Evolutionary conservation across 441 rosid genomes (phyloP).

Genomic region (Populus trichocarpa): DNA sequence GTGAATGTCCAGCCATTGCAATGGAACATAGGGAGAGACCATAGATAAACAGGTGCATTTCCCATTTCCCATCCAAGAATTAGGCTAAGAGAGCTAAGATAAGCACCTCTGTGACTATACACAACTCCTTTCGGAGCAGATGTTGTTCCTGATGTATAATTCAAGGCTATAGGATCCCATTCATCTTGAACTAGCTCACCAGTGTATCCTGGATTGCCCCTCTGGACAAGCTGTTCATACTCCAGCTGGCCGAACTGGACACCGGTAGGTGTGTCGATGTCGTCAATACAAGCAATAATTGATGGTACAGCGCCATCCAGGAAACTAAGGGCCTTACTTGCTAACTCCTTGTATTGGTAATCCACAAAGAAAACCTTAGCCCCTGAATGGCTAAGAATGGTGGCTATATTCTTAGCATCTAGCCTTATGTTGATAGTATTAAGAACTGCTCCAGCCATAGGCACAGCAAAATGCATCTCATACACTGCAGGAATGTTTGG

Average conservation of each 20-base stretch:
- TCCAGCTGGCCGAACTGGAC: slow-evolving; percentile 41
- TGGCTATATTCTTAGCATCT: slow-evolving; percentile 44
- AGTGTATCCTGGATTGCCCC: slow-evolving; percentile 27
- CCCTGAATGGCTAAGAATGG: slow-evolving; percentile 59
- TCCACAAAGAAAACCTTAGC: slow-evolving; percentile 58
- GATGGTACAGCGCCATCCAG: slow-evolving; percentile 23
- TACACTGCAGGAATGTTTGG: slow-evolving; percentile 68
- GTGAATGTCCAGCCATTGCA: slow-evolving; percentile 73
- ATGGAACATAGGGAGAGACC: slow-evolving; percentile 83
- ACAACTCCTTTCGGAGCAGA: slow-evolving; percentile 74
- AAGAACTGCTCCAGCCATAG: slow-evolving; percentile 69
- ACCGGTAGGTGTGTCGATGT: slow-evolving; percentile 42
- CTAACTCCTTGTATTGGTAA: slow-evolving; percentile 33
- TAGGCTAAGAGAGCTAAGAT: slow-evolving; percentile 46
- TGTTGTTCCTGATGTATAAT: slow-evolving; percentile 73
- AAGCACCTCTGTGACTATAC: slow-evolving; percentile 65
- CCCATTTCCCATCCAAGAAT: slow-evolving; percentile 66
- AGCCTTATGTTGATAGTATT: slow-evolving; percentile 61
- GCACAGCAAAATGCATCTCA: slow-evolving; percentile 79
- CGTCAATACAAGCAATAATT: slow-evolving; percentile 36
- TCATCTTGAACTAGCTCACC: slow-evolving; percentile 35
- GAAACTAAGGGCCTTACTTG: slow-evolving; percentile 35
- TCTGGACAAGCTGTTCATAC: slow-evolving; percentile 44
- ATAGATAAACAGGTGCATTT: slow-evolving; percentile 48
- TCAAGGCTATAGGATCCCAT: slow-evolving; percentile 62